Base-by-base conservation (phyloP, 1,284 basidiomycete genomes). In the Heterobasidion irregulare region DNA sequence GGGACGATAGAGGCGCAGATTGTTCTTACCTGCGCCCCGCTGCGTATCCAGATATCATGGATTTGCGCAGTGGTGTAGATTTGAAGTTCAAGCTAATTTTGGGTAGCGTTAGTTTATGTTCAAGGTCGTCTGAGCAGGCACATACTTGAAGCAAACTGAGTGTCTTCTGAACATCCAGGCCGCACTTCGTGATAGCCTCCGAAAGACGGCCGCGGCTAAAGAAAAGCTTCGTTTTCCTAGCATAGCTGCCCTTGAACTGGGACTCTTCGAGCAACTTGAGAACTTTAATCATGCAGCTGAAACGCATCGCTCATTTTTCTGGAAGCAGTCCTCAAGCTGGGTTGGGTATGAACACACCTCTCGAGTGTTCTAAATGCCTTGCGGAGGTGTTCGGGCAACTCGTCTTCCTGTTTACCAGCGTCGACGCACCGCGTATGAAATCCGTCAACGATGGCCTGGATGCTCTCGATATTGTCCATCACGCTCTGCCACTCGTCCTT, bases 401-500 rank as follows among this genome's bases (percentile, higher is more conserved):
- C n/a, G 33, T 51, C 47, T 16, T 57, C 53, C 33, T 47, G 41
- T 6, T 53, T 33, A 1, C 50, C 55, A 6, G 53, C 38, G 8
- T 47, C 52, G 7, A 32, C 41, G 38, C 47, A 52, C 13, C n/a
- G 47, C 2, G 16, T 43, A 34, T 53, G 18, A 8, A 59, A 59
- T 2, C 59, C 53, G 6, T 50, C 52, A n/a, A 59, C 41, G 18
- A 59, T 49, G 34, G 51, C 45, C 38, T 46, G 45, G 12, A 59
- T 53, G 34, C 53, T 50, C 44, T 34, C 26, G 13, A 56, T 41
- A 38, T 56, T 44, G 8, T 54, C 50, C 59, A 60, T 59, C n/a
- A 53, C 53, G 36, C 47, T 53, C 6, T 54, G 47, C 59, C 58
- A 60, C 32, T 35, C 19, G 15, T 56, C 54, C 6, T 50, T 55